Conservation (phyloP, 2,329 filamentous ascomycete genomes). For the Acrocalymma vagum region DNA sequence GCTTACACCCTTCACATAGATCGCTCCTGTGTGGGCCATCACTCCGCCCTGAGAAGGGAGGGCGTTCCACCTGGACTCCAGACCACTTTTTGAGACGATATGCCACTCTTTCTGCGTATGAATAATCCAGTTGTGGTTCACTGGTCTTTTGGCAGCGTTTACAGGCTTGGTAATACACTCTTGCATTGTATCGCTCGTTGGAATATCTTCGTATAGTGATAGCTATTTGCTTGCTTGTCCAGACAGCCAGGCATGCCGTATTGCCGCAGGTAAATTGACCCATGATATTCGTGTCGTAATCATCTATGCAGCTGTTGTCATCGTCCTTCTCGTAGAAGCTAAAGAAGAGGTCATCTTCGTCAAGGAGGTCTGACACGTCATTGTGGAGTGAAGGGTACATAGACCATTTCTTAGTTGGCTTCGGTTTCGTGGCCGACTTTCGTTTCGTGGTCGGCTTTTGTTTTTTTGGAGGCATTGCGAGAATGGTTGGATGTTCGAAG, state of each 20-base stretch:
- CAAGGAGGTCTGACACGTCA: conserved; percentile 38
- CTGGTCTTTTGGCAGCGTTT: conserved; percentile 45
- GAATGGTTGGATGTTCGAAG: conserved; percentile 10
- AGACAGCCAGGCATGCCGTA: conserved; percentile 40
- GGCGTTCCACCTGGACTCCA: conserved; percentile 36
- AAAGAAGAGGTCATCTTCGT: conserved; percentile 39
- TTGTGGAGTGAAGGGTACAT: conserved; percentile 36
- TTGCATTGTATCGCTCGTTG: conserved; percentile 51
- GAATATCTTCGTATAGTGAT: conserved; percentile 54
- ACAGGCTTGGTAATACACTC: conserved; percentile 56
- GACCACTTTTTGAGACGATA: conserved; percentile 55
- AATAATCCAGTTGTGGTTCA: conserved; percentile 44
- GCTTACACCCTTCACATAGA: conserved; percentile 17
- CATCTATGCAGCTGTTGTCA: conserved; percentile 20
- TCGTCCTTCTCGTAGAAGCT: conserved; percentile 43
- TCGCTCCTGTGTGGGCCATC: conserved; percentile 26
- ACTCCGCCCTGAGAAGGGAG: conserved; percentile 13
- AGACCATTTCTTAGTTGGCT: conserved; percentile 14
- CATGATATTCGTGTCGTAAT: conserved; percentile 54
- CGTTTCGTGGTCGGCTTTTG: conserved; percentile 8
- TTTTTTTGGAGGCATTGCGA: conserved; percentile 8
- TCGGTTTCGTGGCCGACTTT: conserved; percentile 9
- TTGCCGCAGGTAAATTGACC: conserved; percentile 52
- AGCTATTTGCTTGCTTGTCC: conserved; percentile 52
- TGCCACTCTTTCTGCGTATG: conserved; percentile 53